phyloP scores from a whole-genome alignment of 345 rosid genomes.

The Eucalyptus paniculata region DNA sequence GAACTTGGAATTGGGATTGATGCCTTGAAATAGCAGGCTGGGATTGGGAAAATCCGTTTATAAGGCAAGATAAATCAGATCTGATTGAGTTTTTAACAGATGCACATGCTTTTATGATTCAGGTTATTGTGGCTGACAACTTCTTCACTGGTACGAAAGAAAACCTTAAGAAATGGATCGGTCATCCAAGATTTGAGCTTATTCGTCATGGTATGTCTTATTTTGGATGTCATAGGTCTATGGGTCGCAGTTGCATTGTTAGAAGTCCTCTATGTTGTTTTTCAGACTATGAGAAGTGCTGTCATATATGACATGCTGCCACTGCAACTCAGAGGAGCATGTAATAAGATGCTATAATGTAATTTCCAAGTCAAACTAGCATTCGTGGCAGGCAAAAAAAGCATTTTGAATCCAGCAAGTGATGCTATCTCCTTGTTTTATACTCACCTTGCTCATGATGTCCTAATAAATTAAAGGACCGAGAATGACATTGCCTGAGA shows the following conservation, averaged over 20 bases:
- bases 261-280: background rate
- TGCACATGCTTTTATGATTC: background rate
- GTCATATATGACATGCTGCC: background rate
- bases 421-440: background rate
- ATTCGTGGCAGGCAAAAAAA: background rate
- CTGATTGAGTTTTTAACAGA: background rate
- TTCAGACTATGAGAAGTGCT: background rate
- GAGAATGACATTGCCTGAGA: background rate
- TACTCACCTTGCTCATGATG: background rate
- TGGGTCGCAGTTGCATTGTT: background rate
- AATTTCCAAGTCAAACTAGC: background rate
- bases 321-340: background rate
- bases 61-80: background rate
- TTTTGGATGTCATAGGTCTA: background rate
- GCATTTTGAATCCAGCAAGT: background rate
- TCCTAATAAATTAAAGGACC: background rate
- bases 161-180: conserved; percentile 87
- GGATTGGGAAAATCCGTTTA: background rate
- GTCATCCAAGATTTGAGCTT: conserved; percentile 95
- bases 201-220: conserved; percentile 67
- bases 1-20: background rate
- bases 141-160: conserved; percentile 91
- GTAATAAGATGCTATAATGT: background rate
- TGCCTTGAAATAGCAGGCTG: background rate
- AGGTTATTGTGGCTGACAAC: conserved; percentile 88